Evolutionary conservation across 192 early-diverging fungal genomes (phyloP), one percentile per base, ranked within the genome.

Genomic region (Chytriomyces confervae): DNA sequence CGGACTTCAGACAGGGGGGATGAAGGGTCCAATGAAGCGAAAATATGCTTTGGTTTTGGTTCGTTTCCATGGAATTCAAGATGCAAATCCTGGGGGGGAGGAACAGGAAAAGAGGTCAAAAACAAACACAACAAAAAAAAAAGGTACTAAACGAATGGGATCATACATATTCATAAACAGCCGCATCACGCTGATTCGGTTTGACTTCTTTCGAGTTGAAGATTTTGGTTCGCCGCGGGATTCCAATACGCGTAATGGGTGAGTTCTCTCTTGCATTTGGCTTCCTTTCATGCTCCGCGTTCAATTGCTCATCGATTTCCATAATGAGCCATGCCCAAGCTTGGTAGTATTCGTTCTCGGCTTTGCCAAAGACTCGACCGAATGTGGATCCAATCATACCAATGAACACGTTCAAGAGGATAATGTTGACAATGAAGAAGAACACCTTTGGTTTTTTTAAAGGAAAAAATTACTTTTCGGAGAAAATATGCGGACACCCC

Each of bases 401-500:
- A 63, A 78, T 78, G 67, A 78, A 78, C 16, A 78, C 66, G 77
- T 78, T 78, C 27, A 78, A 9, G 60, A 78, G 69, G 36, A 78
- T 69, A 44, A 78, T 71, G 68, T 57, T 69, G 60, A 71, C 67
- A 20, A 48, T 9, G 23, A 78, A 62, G 44, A 69, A 69, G 68
- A 60, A 63, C 13, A 18, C 8, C 63, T 65, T 13, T 13, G 36
- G 36, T 36, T 36, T 36, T 36, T 36, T 2, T 0, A 2, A 36
- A 36, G 36, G 24, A 27, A 36, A 36, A 36, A 36, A 36, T 36
- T 36, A 36, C 36, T 36, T 36, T 36, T 36, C 36, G 3, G 36
- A 36, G 36, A 36, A 36, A 36, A 36, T 36, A 36, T 36, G 36
- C 36, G 36, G 36, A 36, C 24, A 27, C 24, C 24, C 24, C 24